phyloP scores from a whole-genome alignment of 495 filamentous ascomycete species.

The Penicillium simplicissimum region DNA sequence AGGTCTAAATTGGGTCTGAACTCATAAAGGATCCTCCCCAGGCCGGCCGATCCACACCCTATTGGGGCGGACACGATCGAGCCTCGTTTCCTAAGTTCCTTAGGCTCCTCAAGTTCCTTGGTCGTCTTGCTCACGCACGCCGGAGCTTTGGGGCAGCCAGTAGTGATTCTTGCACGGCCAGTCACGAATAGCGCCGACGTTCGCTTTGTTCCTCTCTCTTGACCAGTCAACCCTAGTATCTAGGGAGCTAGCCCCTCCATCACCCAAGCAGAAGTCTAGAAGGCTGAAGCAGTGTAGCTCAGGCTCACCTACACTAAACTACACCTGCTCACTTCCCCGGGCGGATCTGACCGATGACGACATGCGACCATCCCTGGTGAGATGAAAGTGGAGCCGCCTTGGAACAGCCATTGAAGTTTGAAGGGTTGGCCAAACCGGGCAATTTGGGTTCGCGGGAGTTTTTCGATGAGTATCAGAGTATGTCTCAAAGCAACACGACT shows the following conservation, averaged over 20 bases:
- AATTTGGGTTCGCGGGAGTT: neutral
- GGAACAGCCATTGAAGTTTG: neutral
- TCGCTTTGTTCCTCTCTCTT: neutral
- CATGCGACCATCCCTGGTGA: constrained; percentile 8
- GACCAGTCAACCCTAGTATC: neutral
- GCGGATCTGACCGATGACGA: constrained; percentile 22
- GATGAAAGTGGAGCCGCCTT: constrained; percentile 12
- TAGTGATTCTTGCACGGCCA: neutral
- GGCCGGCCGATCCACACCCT: constrained; percentile 22
- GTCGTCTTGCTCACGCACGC: neutral
- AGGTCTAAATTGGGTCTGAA: neutral
- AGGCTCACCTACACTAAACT: neutral
- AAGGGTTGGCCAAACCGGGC: neutral
- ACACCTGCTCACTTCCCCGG: neutral
- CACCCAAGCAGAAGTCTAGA: too few relatives aligned
- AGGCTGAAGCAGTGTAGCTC: too few relatives aligned
- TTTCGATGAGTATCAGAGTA: neutral
- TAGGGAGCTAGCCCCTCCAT: too few relatives aligned
- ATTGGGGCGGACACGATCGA: constrained; percentile 5
- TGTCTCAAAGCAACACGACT: neutral
- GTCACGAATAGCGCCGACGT: neutral
- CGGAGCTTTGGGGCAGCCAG: neutral
- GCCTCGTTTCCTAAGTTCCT: neutral
- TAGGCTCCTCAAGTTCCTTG: neutral
- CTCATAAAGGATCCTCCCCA: constrained; percentile 5